These are phyloP conservation scores for Hansenula sp. DNA, from an alignment of 1,139 yeast species.

Conservation along the genomic window DNA sequence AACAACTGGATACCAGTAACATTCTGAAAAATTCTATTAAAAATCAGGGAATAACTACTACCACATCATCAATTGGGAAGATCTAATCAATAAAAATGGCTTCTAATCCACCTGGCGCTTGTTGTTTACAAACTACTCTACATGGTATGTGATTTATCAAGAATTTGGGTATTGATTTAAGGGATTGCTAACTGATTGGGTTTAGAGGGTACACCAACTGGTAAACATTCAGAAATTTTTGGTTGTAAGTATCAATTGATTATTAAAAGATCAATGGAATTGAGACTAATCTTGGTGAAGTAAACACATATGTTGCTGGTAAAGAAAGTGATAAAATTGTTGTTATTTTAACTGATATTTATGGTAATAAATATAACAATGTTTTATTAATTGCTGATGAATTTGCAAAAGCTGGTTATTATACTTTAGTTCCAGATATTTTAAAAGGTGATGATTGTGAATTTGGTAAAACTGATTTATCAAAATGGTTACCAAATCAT, in stretches of 20 bases:
- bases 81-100: slow-evolving; percentile 41
- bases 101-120: slow-evolving; percentile 43
- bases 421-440: slow-evolving; percentile 71
- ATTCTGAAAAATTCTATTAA: no score
- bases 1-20: no score
- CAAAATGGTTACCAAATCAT: slow-evolving; percentile 54
- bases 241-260: slow-evolving; percentile 18
- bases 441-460: slow-evolving; percentile 47
- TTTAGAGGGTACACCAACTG: slow-evolving; percentile 15
- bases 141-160: slow-evolving; percentile 25
- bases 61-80: not conserved
- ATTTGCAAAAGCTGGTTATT: slow-evolving; percentile 59
- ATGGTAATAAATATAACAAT: slow-evolving; percentile 57
- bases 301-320: slow-evolving; percentile 20
- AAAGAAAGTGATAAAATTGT: slow-evolving; percentile 40
- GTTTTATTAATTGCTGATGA: slow-evolving; percentile 59
- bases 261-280: not conserved
- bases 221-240: slow-evolving; percentile 12
- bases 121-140: slow-evolving; percentile 37
- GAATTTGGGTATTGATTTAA: not conserved
- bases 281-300: slow-evolving; percentile 24
- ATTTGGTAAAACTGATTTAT: slow-evolving; percentile 27
- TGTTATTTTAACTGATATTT: slow-evolving; percentile 65
- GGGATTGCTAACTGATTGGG: not conserved
- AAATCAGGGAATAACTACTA: no score